These are phyloP conservation scores for Krasilnikovozyma curviuscula DNA, from an alignment of 768 basidiomycete species.

Conservation along the genomic window DNA sequence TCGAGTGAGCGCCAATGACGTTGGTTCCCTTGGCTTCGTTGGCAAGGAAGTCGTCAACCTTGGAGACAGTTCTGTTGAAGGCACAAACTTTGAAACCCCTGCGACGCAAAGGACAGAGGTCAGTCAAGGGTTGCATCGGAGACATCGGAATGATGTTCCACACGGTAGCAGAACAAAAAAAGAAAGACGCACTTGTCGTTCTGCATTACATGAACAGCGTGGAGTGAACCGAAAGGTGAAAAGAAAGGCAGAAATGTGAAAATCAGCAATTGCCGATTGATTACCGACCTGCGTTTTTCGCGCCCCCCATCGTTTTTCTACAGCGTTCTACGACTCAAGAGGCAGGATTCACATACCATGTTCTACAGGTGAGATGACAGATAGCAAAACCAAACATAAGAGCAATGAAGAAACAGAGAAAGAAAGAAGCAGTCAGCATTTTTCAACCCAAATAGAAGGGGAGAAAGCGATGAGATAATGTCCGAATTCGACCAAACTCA, in stretches of 20 bases:
- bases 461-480: background rate
- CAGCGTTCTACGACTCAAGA: background rate
- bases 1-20: constrained; percentile 79
- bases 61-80: constrained; percentile 90
- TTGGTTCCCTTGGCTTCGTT: constrained; percentile 99
- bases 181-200: constrained; percentile 54
- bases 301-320: background rate
- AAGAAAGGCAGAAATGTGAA: background rate
- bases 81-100: constrained; percentile 82
- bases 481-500: constrained; percentile 41
- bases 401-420: too few species aligned
- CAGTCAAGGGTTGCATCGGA: background rate
- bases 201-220: constrained; percentile 20
- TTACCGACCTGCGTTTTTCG: background rate
- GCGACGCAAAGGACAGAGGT: background rate
- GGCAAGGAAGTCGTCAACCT: constrained; percentile 85
- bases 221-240: background rate
- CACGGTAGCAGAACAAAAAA: background rate
- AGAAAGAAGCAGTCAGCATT: background rate
- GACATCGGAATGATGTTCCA: background rate
- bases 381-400: too few species aligned
- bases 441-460: background rate
- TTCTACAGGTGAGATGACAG: background rate
- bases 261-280: background rate
- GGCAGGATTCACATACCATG: background rate